phyloP scores from a whole-genome alignment of 805 yeast species.

The Wickerhamiella slavikovae region DNA sequence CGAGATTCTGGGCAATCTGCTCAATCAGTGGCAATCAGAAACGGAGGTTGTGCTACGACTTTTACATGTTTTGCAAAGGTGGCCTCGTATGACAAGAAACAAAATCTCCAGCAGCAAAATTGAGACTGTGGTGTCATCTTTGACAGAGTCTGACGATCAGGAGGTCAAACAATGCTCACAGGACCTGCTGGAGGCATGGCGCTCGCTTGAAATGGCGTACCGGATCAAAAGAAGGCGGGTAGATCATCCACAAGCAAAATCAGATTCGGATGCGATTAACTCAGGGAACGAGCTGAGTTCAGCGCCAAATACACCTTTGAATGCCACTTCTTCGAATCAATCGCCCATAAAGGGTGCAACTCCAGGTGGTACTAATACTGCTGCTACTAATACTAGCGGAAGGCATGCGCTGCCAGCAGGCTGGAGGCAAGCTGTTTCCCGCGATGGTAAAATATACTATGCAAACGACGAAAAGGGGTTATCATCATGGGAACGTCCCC shows the following conservation, averaged over 20 bases:
- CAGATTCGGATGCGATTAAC: slow-evolving; percentile 1
- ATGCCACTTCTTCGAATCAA: too few species aligned
- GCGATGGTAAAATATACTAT: slow-evolving; percentile 28
- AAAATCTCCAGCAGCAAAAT: slow-evolving; percentile 57
- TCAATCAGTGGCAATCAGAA: slow-evolving; percentile 24
- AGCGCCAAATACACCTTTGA: too few species aligned
- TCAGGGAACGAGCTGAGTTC: neutral
- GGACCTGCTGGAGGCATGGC: slow-evolving; percentile 45
- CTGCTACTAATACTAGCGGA: neutral
- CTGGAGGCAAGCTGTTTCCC: slow-evolving; percentile 41
- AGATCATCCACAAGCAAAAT: too few species aligned
- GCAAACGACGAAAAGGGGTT: slow-evolving; percentile 28
- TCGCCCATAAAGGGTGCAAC: neutral
- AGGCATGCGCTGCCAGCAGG: slow-evolving; percentile 31
- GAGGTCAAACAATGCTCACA: slow-evolving; percentile 21
- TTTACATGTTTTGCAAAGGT: slow-evolving; percentile 33
- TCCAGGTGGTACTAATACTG: neutral
- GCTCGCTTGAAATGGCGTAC: slow-evolving; percentile 56
- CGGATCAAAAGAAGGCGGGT: slow-evolving; percentile 48
- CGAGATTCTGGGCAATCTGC: slow-evolving; percentile 44
- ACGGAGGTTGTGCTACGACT: slow-evolving; percentile 26
- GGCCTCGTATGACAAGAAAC: slow-evolving; percentile 61
- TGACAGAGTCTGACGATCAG: slow-evolving; percentile 16
- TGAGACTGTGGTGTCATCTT: slow-evolving; percentile 34
- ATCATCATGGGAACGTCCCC: slow-evolving; percentile 45